These are phyloP conservation scores for Chenopodium formosanum DNA, from an alignment of 148 eudicot species.

Conservation along the genomic window DNA sequence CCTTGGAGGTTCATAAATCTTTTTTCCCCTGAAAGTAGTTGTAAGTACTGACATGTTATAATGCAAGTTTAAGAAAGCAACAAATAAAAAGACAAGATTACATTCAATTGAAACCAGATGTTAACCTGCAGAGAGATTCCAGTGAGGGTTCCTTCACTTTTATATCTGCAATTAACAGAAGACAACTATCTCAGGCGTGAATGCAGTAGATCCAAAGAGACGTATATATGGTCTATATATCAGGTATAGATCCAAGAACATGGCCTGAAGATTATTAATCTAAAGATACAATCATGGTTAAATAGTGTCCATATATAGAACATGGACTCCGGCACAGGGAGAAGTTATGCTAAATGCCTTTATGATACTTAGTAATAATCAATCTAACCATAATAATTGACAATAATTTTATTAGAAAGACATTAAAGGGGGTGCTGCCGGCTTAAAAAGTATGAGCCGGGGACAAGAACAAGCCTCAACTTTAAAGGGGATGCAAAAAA, in stretches of 20 bases:
- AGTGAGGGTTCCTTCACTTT: slow-evolving; percentile 88
- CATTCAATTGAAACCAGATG: slow-evolving; percentile 3
- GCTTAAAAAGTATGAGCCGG: neutral
- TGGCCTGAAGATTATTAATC: neutral
- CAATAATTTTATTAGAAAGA: too few species aligned
- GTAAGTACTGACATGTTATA: neutral
- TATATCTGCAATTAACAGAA: slow-evolving; percentile 59
- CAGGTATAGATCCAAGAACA: neutral
- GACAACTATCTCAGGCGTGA: neutral
- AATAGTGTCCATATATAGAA: neutral
- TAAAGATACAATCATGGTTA: neutral
- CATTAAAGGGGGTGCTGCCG: neutral
- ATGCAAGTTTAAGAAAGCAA: neutral
- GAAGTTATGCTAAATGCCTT: neutral
- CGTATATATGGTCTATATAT: neutral
- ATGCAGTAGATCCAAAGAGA: neutral
- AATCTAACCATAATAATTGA: neutral
- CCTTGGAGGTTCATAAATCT: slow-evolving; percentile 87
- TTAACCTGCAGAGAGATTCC: slow-evolving; percentile 90
- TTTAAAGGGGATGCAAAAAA: neutral
- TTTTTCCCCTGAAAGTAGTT: slow-evolving; percentile 63
- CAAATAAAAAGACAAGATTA: neutral
- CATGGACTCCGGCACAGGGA: neutral
- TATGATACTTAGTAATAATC: neutral
- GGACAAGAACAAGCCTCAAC: neutral